A percentile compares a stretch with the other conserved stretches of the same genome.
Evolutionary conservation across 441 rosid species (phyloP).

Genomic region (Erodium texanum): DNA sequence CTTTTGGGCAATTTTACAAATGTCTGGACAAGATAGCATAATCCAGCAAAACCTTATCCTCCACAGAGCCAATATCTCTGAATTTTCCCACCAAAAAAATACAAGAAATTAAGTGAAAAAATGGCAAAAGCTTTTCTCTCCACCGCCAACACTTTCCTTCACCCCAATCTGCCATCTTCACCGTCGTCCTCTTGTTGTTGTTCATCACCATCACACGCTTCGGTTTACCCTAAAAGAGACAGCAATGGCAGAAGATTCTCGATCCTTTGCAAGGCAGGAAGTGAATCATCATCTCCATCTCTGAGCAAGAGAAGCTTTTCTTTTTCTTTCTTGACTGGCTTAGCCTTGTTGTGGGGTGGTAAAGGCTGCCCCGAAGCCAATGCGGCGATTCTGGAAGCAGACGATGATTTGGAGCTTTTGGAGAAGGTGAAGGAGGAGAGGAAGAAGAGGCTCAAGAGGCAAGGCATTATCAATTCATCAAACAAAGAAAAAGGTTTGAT

Average conservation of each 20-base stretch:
- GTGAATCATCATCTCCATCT: slow-evolving; percentile 23
- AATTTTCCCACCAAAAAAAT: slow-evolving; percentile 27
- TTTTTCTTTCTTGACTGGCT: slow-evolving; percentile 37
- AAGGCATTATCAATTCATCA: slow-evolving; percentile 62
- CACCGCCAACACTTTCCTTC: slow-evolving; percentile 41
- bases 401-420: slow-evolving; percentile 77
- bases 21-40: slow-evolving; percentile 25
- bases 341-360: slow-evolving; percentile 34
- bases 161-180: slow-evolving; percentile 22
- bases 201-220: slow-evolving; percentile 11
- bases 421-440: slow-evolving; percentile 82
- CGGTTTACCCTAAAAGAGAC: slow-evolving; percentile 18
- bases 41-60: slow-evolving; percentile 44
- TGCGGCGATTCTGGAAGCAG: slow-evolving; percentile 87
- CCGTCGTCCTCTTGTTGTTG: not conserved
- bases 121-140: slow-evolving; percentile 59
- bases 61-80: slow-evolving; percentile 24
- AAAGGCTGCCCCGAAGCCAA: slow-evolving; percentile 21
- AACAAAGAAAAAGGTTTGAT: slow-evolving; percentile 54
- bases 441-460: slow-evolving; percentile 82
- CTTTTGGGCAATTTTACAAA: not conserved
- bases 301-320: slow-evolving; percentile 49
- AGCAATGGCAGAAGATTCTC: slow-evolving; percentile 23
- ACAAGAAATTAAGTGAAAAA: too few species aligned
- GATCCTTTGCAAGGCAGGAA: slow-evolving; percentile 33